These are phyloP conservation scores for Bipolaris gigantea DNA, from an alignment of 2,329 filamentous ascomycete genomes.

Conservation along the genomic window DNA sequence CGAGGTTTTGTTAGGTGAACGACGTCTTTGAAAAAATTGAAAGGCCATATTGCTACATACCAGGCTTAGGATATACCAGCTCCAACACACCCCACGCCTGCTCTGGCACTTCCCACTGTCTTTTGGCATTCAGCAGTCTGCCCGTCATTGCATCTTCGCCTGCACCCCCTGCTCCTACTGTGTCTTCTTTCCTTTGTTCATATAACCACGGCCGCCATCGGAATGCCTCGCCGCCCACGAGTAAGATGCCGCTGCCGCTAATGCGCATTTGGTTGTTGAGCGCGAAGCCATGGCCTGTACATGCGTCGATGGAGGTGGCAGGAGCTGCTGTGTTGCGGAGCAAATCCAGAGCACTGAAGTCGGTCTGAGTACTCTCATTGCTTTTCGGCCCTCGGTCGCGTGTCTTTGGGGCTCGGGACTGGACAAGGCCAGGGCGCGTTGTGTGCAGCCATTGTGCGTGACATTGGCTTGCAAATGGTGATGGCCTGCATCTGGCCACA, in stretches of 20 bases:
- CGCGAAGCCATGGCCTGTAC: slow-evolving; percentile 79
- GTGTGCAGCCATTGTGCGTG: slow-evolving; percentile 27
- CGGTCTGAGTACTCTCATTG: slow-evolving; percentile 65
- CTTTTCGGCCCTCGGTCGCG: slow-evolving; percentile 64
- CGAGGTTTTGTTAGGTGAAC: slow-evolving; percentile 16
- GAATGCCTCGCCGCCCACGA: slow-evolving; percentile 87
- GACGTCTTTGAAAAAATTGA: background rate
- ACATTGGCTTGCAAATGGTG: background rate
- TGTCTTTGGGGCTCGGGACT: slow-evolving; percentile 47
- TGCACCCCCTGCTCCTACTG: slow-evolving; percentile 19
- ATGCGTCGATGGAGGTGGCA: slow-evolving; percentile 81
- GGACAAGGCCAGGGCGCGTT: slow-evolving; percentile 13
- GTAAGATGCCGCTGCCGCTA: slow-evolving; percentile 68
- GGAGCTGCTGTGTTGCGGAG: slow-evolving; percentile 74
- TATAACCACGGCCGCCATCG: slow-evolving; percentile 80
- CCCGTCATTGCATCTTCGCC: slow-evolving; percentile 43
- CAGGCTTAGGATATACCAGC: slow-evolving; percentile 83
- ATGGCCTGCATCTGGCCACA: background rate
- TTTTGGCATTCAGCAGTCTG: slow-evolving; percentile 70
- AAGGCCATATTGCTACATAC: slow-evolving; percentile 53
- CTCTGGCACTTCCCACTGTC: slow-evolving; percentile 75
- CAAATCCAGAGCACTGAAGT: slow-evolving; percentile 78
- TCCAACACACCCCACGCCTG: slow-evolving; percentile 75
- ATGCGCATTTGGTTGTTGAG: slow-evolving; percentile 80
- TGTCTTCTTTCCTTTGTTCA: slow-evolving; percentile 39